These are phyloP conservation scores for Cicer yamashitae DNA, from an alignment of 306 rosid genomes.

Conservation along the genomic window DNA sequence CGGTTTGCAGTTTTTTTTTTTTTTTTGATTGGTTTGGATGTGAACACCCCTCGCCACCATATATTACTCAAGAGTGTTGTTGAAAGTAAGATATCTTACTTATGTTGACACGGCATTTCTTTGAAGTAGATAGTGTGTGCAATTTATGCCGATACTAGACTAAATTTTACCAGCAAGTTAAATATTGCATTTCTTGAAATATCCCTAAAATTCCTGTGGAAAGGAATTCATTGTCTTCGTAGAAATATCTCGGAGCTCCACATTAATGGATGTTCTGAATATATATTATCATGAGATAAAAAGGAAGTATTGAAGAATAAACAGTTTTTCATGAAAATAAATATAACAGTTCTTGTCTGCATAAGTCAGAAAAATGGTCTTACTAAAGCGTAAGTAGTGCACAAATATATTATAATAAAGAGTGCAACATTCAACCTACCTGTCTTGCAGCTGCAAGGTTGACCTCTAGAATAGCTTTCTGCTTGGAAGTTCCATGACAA, in stretches of 20 bases:
- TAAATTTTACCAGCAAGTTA: conserved; percentile 10
- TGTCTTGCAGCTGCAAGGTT: conserved; percentile 95
- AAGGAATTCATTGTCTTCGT: conserved; percentile 10
- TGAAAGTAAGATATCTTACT: conserved; percentile 28
- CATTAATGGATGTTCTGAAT: neutral
- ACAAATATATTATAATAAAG: conserved; percentile 40
- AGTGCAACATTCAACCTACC: conserved; percentile 53
- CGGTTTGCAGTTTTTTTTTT: no score
- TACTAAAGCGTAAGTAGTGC: conserved; percentile 32
- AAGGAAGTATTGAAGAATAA: conserved; percentile 22
- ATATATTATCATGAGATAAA: neutral
- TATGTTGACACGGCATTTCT: conserved; percentile 22
- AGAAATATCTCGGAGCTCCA: conserved; percentile 14
- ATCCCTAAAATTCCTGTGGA: conserved; percentile 5
- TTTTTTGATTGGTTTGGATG: no score
- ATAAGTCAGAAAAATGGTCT: conserved; percentile 23
- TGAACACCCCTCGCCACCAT: no score
- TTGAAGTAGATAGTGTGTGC: neutral
- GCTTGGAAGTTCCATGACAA: conserved; percentile 81
- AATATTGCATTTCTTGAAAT: conserved; percentile 21
- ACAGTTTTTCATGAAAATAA: conserved; percentile 1
- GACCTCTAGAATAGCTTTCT: conserved; percentile 89
- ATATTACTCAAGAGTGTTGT: neutral
- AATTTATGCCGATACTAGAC: conserved; percentile 3
- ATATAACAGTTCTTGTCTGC: conserved; percentile 15